Evolutionary conservation across 192 early-diverging fungal species (phyloP).

Genomic region (Phycomyces nitens): DNA sequence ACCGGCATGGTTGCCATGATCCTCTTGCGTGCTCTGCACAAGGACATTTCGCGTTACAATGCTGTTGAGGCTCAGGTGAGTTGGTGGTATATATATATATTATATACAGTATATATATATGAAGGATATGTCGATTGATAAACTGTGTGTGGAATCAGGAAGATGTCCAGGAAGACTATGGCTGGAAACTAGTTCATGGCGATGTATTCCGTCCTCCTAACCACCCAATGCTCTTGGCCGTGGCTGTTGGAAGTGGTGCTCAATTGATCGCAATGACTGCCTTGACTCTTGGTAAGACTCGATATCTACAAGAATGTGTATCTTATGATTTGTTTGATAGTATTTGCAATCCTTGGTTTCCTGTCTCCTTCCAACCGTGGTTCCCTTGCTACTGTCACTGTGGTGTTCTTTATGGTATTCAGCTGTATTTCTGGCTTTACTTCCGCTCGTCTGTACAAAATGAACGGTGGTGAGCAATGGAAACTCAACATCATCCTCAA

Average conservation of each 20-base stretch:
- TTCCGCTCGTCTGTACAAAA: slow-evolving; percentile 88
- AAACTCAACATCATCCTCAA: slow-evolving; percentile 79
- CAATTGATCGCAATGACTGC: slow-evolving; percentile 74
- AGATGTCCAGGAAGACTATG: slow-evolving; percentile 89
- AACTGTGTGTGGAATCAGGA: slow-evolving; percentile 36
- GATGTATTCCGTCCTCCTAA: slow-evolving; percentile 94
- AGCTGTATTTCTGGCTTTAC: slow-evolving; percentile 84
- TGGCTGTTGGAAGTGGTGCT: slow-evolving; percentile 81
- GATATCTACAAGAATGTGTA: background rate
- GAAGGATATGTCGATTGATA: background rate
- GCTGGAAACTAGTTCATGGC: slow-evolving; percentile 96
- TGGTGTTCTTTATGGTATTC: slow-evolving; percentile 90
- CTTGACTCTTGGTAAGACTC: slow-evolving; percentile 50
- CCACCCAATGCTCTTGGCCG: slow-evolving; percentile 69
- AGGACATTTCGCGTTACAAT: slow-evolving; percentile 94
- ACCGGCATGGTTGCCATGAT: slow-evolving; percentile 90
- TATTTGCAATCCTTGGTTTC: slow-evolving; percentile 95
- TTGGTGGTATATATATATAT: background rate
- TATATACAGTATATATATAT: background rate
- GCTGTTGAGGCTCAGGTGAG: slow-evolving; percentile 47
- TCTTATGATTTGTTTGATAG: slow-evolving; percentile 27
- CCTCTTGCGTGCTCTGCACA: slow-evolving; percentile 81
- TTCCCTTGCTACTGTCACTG: slow-evolving; percentile 89
- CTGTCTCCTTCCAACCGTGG: slow-evolving; percentile 88
- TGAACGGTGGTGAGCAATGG: slow-evolving; percentile 89